Conservation (phyloP, 2,329 filamentous ascomycete species). For the Metarhizium brunneum region DNA sequence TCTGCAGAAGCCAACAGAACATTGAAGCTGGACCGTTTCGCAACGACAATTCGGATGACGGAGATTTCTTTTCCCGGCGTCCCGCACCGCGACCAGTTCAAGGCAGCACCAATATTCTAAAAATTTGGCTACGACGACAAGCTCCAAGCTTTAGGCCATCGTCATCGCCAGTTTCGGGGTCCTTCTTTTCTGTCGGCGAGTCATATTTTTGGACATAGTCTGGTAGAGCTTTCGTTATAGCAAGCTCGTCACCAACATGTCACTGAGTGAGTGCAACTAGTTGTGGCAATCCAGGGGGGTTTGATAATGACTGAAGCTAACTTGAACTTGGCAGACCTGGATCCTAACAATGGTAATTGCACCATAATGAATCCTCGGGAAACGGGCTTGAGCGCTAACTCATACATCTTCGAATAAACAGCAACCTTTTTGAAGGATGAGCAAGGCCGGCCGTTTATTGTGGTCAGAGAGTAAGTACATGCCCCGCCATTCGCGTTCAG, state of each 20-base stretch:
- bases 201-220: not conserved
- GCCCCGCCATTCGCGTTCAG: slow-evolving; percentile 24
- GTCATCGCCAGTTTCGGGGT: slow-evolving; percentile 13
- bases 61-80: slow-evolving; percentile 21
- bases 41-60: not conserved
- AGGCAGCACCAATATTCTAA: slow-evolving; percentile 9
- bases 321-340: slow-evolving; percentile 52
- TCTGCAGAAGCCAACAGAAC: not conserved
- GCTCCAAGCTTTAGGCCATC: slow-evolving; percentile 21
- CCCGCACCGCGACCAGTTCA: slow-evolving; percentile 14
- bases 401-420: slow-evolving; percentile 23
- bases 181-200: slow-evolving; percentile 8
- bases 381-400: slow-evolving; percentile 3
- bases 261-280: slow-evolving; percentile 26
- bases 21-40: not conserved
- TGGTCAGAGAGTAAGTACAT: slow-evolving; percentile 74
- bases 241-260: slow-evolving; percentile 23
- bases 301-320: slow-evolving; percentile 24
- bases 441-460: slow-evolving; percentile 92
- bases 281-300: slow-evolving; percentile 11
- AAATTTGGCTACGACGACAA: slow-evolving; percentile 22
- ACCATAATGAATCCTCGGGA: not conserved
- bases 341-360: slow-evolving; percentile 64
- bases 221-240: slow-evolving; percentile 17
- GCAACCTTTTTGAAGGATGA: slow-evolving; percentile 88